phyloP scores from a whole-genome alignment of 192 early-diverging fungal species.

The Coemansia sp. region DNA sequence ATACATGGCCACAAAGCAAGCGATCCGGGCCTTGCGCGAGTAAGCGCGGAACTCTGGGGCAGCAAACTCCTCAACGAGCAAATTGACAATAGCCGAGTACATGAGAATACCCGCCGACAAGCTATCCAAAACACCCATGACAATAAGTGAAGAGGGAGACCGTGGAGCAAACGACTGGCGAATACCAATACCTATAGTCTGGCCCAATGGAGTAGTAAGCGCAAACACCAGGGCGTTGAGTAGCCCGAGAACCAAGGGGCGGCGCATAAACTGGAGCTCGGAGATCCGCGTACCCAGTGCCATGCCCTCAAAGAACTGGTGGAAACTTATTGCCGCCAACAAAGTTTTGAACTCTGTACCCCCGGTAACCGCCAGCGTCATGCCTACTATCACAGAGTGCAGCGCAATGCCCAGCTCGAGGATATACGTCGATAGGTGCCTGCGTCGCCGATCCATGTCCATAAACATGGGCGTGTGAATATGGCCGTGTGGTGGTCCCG shows the following conservation, averaged over 20 bases:
- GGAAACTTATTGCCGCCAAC: constrained; percentile 68
- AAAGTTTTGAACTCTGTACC: constrained; percentile 61
- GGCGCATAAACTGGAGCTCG: constrained; percentile 42
- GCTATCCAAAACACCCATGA: constrained; percentile 78
- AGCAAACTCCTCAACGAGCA: constrained; percentile 74
- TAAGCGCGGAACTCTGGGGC: constrained; percentile 53
- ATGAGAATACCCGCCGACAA: constrained; percentile 81
- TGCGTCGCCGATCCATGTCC: constrained; percentile 23
- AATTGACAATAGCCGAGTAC: constrained; percentile 74
- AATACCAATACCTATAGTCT: constrained; percentile 76
- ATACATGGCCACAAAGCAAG: constrained; percentile 66
- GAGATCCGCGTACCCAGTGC: constrained; percentile 75
- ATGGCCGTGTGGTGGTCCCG: constrained; percentile 21
- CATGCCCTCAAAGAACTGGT: constrained; percentile 80
- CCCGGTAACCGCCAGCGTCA: constrained; percentile 64
- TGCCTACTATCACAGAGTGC: constrained; percentile 77
- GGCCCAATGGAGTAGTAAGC: constrained; percentile 83
- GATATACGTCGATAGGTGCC: constrained; percentile 63
- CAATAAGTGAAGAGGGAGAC: constrained; percentile 58
- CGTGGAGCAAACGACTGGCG: constrained; percentile 61
- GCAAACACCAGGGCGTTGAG: constrained; percentile 65
- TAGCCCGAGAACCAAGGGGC: constrained; percentile 50
- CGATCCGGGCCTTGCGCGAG: constrained; percentile 31
- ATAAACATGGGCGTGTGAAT: constrained; percentile 22
- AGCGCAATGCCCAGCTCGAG: constrained; percentile 78